These are phyloP conservation scores for Phaeotremella skinneri DNA, from an alignment of 768 basidiomycete species.

Conservation along the genomic window DNA sequence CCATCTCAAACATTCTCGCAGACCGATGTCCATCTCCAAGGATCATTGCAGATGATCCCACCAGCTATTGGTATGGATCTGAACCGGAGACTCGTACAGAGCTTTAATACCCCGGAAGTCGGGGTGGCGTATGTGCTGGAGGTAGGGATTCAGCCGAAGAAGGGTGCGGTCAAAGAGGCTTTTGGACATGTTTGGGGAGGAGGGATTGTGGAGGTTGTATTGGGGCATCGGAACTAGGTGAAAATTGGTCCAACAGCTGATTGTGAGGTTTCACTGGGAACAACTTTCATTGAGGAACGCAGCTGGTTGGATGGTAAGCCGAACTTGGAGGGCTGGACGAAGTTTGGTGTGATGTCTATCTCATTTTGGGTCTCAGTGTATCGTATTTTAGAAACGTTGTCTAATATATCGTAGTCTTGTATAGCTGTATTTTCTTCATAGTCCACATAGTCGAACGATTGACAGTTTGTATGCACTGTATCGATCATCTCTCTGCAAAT, in stretches of 20 bases:
- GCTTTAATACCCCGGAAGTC: conserved; percentile 38
- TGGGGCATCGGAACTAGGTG: conserved; percentile 20
- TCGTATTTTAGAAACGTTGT: no score
- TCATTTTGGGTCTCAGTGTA: no score
- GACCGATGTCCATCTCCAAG: conserved; percentile 43
- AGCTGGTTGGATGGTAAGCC: no score
- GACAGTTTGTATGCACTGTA: no score
- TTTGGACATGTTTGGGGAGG: conserved; percentile 48
- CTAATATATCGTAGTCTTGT: no score
- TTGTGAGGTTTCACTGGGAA: not conserved
- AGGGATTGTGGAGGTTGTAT: conserved; percentile 38
- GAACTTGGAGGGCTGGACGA: no score
- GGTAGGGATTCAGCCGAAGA: conserved; percentile 36
- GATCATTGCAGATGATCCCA: conserved; percentile 16
- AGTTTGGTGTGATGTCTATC: no score
- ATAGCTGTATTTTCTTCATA: no score
- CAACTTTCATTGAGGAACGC: not conserved
- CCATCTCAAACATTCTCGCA: conserved; percentile 7
- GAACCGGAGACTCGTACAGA: conserved; percentile 24
- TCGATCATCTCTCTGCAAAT: no score
- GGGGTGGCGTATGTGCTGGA: conserved; percentile 43
- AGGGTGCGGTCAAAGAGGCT: conserved; percentile 40
- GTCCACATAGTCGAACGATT: no score
- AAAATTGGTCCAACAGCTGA: not conserved
- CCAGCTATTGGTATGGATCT: conserved; percentile 16